Conservation (phyloP, 2,329 filamentous ascomycete species). For the Knufia petricola region DNA sequence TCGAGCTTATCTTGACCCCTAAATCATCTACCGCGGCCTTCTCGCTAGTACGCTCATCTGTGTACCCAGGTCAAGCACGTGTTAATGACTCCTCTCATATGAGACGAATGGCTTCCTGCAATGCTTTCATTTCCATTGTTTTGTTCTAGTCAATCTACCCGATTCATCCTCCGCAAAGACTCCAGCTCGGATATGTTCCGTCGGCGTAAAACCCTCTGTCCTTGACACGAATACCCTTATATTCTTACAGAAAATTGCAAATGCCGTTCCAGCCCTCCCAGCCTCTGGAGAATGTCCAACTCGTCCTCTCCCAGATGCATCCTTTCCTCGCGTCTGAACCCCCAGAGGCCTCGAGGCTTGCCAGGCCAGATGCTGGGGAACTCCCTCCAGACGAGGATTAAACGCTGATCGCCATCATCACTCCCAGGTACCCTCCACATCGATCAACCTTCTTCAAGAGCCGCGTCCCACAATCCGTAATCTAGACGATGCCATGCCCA, state of each 20-base stretch:
- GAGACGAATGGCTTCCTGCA: no score
- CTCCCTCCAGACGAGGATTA: neutral
- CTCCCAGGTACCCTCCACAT: no score
- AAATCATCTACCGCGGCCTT: no score
- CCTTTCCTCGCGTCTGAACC: neutral
- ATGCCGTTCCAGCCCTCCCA: constrained; percentile 1
- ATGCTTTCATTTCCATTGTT: neutral
- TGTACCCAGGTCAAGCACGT: no score
- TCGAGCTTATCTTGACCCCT: neutral
- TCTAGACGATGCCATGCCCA: no score
- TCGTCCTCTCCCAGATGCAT: neutral
- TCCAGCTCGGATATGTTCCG: neutral
- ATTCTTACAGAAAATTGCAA: constrained; percentile 2
- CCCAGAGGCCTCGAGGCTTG: neutral
- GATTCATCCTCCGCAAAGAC: neutral
- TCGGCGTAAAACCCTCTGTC: neutral
- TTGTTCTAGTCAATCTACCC: neutral
- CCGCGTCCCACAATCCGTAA: no score
- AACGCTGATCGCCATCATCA: neutral
- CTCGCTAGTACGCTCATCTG: no score
- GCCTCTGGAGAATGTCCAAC: neutral
- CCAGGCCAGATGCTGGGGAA: neutral
- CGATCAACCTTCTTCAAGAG: no score
- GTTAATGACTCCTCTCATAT: no score
- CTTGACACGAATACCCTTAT: neutral